Conservation (phyloP, 805 yeast genomes). For the Teunomyces kruisii region DNA sequence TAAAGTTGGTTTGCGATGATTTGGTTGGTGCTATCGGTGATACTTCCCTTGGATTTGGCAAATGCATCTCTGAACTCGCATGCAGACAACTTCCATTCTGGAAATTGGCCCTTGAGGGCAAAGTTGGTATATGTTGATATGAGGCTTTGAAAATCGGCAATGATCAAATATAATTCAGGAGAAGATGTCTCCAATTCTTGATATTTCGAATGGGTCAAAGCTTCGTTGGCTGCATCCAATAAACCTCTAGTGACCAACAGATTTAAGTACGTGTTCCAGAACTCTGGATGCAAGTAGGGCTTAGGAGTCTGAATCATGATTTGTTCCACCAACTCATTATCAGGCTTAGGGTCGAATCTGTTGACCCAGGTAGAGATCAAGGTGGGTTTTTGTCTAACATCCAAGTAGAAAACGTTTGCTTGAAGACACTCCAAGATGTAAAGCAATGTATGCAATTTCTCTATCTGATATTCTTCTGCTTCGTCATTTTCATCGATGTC, state of each 20-base stretch:
- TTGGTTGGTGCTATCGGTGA: constrained; percentile 22
- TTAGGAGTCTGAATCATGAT: constrained; percentile 43
- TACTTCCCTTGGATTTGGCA: constrained; percentile 20
- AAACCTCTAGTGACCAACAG: constrained; percentile 63
- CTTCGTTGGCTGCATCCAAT: constrained; percentile 52
- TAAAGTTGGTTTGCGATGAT: constrained; percentile 36
- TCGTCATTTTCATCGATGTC: constrained; percentile 25
- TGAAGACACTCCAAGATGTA: constrained; percentile 59
- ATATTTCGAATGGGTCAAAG: constrained; percentile 45
- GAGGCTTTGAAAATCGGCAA: constrained; percentile 41
- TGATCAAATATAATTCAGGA: constrained; percentile 33
- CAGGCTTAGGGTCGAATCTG: constrained; percentile 67
- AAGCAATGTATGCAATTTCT: constrained; percentile 40
- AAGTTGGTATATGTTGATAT: constrained; percentile 42
- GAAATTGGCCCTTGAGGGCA: constrained; percentile 41
- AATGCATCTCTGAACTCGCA: constrained; percentile 50
- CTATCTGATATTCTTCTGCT: constrained; percentile 11
- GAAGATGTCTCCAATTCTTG: constrained; percentile 33
- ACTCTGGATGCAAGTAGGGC: constrained; percentile 51
- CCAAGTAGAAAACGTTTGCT: constrained; percentile 46
- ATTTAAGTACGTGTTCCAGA: constrained; percentile 62
- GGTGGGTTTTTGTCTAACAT: constrained; percentile 41
- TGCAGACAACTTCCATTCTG: constrained; percentile 50
- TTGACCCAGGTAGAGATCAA: constrained; percentile 63
- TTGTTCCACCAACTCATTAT: constrained; percentile 46